Evolutionary conservation across 306 rosid species (phyloP).

Genomic region (Myrica gale): DNA sequence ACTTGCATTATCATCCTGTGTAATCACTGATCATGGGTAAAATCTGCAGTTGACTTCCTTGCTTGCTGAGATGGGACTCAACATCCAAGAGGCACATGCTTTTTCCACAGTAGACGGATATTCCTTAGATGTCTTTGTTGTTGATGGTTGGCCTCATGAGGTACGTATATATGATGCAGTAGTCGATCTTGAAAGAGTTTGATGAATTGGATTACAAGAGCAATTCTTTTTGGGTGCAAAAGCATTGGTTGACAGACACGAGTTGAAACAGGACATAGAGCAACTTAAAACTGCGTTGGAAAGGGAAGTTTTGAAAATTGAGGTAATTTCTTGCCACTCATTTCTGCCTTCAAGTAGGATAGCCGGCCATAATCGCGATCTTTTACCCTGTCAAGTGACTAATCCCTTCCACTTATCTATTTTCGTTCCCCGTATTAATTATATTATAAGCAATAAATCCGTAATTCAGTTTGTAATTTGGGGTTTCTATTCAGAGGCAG

Average conservation of each 20-base stretch:
- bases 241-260: slow-evolving; percentile 28
- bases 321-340: slow-evolving; percentile 47
- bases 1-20: neutral
- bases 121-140: slow-evolving; percentile 97
- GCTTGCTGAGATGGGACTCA: slow-evolving; percentile 94
- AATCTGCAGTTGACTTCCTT: slow-evolving; percentile 82
- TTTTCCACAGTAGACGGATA: slow-evolving; percentile 90
- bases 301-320: slow-evolving; percentile 65
- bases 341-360: slow-evolving; percentile 8
- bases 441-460: slow-evolving; percentile 22
- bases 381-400: neutral
- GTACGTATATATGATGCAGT: slow-evolving; percentile 35
- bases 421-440: slow-evolving; percentile 1
- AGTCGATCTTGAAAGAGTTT: neutral
- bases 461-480: slow-evolving; percentile 24
- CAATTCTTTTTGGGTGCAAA: neutral
- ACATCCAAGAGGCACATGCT: slow-evolving; percentile 99
- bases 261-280: slow-evolving; percentile 74
- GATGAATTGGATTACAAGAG: neutral
- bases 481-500: slow-evolving; percentile 49
- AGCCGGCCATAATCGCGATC: neutral
- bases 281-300: slow-evolving; percentile 67
- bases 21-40: slow-evolving; percentile 21
- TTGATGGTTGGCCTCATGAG: slow-evolving; percentile 98
- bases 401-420: neutral